Evolutionary conservation across 257 asterid genomes (phyloP), one percentile per base, ranked within the genome.

Genomic region (Leptodermis oblonga): DNA sequence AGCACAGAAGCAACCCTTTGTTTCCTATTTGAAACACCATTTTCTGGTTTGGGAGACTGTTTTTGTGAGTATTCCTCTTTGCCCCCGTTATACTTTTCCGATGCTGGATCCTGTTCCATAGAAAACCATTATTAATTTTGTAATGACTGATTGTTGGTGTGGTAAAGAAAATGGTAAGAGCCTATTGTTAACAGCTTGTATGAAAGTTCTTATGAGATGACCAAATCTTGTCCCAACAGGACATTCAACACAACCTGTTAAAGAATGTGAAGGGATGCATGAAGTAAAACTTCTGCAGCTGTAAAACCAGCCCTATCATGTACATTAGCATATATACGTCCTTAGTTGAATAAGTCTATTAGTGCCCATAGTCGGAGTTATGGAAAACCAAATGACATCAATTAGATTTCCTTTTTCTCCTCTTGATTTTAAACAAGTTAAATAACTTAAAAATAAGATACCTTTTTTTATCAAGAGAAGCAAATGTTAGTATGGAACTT

Each of bases 71-170:
- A 61, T 14, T 76, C 77, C 60, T 65, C 81, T 72, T 76, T 73
- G 73, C 23, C 25, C 65, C 77, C 86, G 71, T 74, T 77, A 71
- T 74, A 60, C 69, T 71, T 81, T 70, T 78, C 82, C 66, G 79
- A 74, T 33, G 83, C 83, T 43, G 88, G 74, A 58, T 79, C 85
- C 96, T 88, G 86, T 68, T 72, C 23, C 67, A 69, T 22, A 69
- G 60, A 63, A 54, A 72, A 15, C 37, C 37, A 52, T 31, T 22
- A 37, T 55, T 52, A 71, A 25, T 45, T n/a, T 8, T 25, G 25
- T 51, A 69, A 8, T 30, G 3, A 45, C 30, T 31, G 43, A 20
- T 39, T 55, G n/a, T 10, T 42, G 1, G 49, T 15, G 66, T 18
- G 11, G 48, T 68, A 31, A 36, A 7, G 36, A n/a, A 41, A 22